These are phyloP conservation scores for Lachancea dasiensis DNA, from an alignment of 805 yeast genomes.

Conservation along the genomic window DNA sequence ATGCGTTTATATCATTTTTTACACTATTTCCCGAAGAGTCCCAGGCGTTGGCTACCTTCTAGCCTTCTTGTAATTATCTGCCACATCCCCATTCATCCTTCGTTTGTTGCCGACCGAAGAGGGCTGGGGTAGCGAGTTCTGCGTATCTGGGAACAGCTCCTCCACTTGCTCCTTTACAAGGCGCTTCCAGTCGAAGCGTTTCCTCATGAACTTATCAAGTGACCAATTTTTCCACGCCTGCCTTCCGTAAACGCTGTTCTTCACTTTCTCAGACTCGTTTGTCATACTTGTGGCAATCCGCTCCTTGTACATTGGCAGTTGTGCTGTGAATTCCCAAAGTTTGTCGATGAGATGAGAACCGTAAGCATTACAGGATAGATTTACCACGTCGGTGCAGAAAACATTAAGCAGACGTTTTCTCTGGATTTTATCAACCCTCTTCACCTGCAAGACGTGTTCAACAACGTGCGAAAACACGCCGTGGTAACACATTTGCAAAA, in stretches of 20 bases:
- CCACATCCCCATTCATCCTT: background rate
- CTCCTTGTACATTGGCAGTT: slow-evolving; percentile 79
- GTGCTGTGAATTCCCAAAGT: slow-evolving; percentile 72
- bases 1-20: too few species aligned
- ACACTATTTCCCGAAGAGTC: too few species aligned
- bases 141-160: slow-evolving; percentile 35
- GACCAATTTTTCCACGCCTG: slow-evolving; percentile 95
- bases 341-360: slow-evolving; percentile 89
- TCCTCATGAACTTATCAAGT: slow-evolving; percentile 70
- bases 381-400: slow-evolving; percentile 49
- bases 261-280: slow-evolving; percentile 57
- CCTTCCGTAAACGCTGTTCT: slow-evolving; percentile 82
- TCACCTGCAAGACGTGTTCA: slow-evolving; percentile 55
- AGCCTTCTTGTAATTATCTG: background rate
- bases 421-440: slow-evolving; percentile 43
- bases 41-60: background rate
- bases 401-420: slow-evolving; percentile 67
- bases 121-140: slow-evolving; percentile 29
- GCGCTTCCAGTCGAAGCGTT: slow-evolving; percentile 77
- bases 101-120: slow-evolving; percentile 1
- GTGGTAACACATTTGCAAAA: slow-evolving; percentile 73
- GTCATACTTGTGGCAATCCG: slow-evolving; percentile 66
- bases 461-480: slow-evolving; percentile 89
- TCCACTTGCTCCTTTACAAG: slow-evolving; percentile 49
- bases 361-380: slow-evolving; percentile 73